A percentile compares a stretch with the other conserved stretches of the same genome.
phyloP scores from a whole-genome alignment of 2,329 filamentous ascomycete species.

The Reticulascus tulasneorum region DNA sequence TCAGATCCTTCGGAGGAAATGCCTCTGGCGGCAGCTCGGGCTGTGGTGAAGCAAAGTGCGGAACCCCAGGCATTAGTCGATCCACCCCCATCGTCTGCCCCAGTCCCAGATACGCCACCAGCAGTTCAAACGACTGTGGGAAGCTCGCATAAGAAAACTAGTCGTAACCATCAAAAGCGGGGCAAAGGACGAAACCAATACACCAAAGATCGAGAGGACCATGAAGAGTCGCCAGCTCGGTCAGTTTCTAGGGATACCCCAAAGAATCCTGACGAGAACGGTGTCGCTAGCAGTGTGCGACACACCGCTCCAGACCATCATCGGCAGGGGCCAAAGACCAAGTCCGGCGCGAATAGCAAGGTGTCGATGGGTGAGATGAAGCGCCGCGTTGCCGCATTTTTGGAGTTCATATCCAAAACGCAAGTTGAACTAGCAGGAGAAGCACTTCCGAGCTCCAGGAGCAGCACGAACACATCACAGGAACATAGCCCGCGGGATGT shows the following conservation, averaged over 20 bases:
- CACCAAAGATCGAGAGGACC: conserved; percentile 68
- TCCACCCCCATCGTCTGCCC: conserved; percentile 28
- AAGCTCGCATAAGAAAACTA: conserved; percentile 55
- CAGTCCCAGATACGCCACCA: conserved; percentile 43
- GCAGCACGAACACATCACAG: conserved; percentile 24
- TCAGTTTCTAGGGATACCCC: conserved; percentile 51
- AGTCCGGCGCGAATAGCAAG: conserved; percentile 57
- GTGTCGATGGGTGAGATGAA: conserved; percentile 87
- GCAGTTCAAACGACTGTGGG: conserved; percentile 32
- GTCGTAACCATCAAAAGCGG: conserved; percentile 62
- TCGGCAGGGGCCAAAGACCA: conserved; percentile 52
- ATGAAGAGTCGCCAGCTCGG: conserved; percentile 53
- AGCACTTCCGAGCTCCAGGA: conserved; percentile 35
- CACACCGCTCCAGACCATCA: conserved; percentile 34
- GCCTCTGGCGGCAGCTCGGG: conserved; percentile 39
- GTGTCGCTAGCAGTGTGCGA: conserved; percentile 29
- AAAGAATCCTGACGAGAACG: conserved; percentile 33
- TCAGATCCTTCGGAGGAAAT: conserved; percentile 69
- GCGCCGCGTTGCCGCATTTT: conserved; percentile 74
- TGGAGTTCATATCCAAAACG: conserved; percentile 85
- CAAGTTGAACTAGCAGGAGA: conserved; percentile 81
- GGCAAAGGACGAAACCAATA: conserved; percentile 77
- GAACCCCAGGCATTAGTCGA: conserved; percentile 27
- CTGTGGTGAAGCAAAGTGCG: conserved; percentile 21
- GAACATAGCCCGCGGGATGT: conserved; percentile 18